phyloP scores from a whole-genome alignment of 306 rosid species.

The Prinsepia uniflora region DNA sequence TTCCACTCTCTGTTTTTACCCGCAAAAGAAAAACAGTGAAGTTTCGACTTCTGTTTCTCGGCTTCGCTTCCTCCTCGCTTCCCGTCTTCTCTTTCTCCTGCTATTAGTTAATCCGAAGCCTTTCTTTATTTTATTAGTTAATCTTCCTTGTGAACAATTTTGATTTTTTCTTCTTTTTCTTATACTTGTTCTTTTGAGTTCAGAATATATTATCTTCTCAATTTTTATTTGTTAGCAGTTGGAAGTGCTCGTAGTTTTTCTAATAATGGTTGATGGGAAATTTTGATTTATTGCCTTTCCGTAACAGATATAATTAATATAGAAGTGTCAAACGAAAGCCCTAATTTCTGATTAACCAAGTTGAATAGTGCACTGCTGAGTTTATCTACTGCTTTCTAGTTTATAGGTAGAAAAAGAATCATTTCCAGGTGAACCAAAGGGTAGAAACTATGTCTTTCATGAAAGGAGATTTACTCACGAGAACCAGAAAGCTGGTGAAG shows the following conservation, averaged over 20 bases:
- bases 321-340: not conserved
- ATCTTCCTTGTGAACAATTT: not conserved
- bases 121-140: not conserved
- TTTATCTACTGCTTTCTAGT: not conserved
- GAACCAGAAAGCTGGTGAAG: slow-evolving; percentile 76
- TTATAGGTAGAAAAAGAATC: slow-evolving; percentile 2
- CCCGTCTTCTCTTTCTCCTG: too few relatives aligned
- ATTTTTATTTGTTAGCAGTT: not conserved
- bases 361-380: not conserved
- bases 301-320: not conserved
- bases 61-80: too few relatives aligned
- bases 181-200: not conserved
- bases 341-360: not conserved
- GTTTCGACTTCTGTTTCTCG: too few relatives aligned
- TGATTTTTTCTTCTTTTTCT: not conserved
- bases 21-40: too few relatives aligned
- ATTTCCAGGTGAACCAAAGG: slow-evolving; percentile 1
- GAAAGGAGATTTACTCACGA: slow-evolving; percentile 64
- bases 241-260: not conserved
- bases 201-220: not conserved
- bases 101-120: not conserved
- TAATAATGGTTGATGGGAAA: not conserved
- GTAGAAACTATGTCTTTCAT: slow-evolving; percentile 62
- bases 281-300: not conserved
- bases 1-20: too few relatives aligned